Percentiles rank a stretch among this genome's conserved stretches.
These are phyloP conservation scores for Geranium brycei DNA, from an alignment of 345 rosid genomes.

Conservation along the genomic window DNA sequence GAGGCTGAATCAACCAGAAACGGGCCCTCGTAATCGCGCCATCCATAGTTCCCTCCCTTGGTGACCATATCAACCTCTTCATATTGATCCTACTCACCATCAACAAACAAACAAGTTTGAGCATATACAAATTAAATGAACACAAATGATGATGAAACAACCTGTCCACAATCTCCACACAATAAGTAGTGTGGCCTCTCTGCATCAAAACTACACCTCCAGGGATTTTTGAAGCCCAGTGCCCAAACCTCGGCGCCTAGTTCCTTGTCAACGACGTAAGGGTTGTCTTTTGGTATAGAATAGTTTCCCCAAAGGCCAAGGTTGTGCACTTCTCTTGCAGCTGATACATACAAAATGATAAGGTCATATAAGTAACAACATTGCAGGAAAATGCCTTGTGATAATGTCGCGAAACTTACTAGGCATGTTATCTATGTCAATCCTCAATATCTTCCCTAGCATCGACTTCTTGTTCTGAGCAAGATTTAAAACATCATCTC, in stretches of 20 bases:
- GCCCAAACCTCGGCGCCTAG: constrained; percentile 57
- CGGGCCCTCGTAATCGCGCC: constrained; percentile 40
- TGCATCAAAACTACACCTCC: constrained; percentile 56
- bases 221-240: constrained; percentile 48
- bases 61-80: constrained; percentile 46
- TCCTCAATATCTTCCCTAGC: neutral
- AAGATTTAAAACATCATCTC: neutral
- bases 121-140: neutral
- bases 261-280: constrained; percentile 35
- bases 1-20: constrained; percentile 20
- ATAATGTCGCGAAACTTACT: neutral
- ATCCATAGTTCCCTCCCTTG: constrained; percentile 48
- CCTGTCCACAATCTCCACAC: constrained; percentile 42
- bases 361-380: neutral
- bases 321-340: constrained; percentile 17
- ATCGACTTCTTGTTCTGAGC: neutral
- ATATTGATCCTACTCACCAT: constrained; percentile 24
- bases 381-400: neutral
- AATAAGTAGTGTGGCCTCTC: constrained; percentile 49
- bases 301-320: constrained; percentile 58
- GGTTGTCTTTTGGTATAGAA: constrained; percentile 55
- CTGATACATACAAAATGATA: constrained; percentile 10
- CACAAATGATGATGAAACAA: neutral
- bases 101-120: neutral
- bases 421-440: neutral